A percentile compares a stretch with the other conserved stretches of the same genome.
Conservation (phyloP, 2,329 filamentous ascomycete species). For the Fusarium proliferatum region DNA sequence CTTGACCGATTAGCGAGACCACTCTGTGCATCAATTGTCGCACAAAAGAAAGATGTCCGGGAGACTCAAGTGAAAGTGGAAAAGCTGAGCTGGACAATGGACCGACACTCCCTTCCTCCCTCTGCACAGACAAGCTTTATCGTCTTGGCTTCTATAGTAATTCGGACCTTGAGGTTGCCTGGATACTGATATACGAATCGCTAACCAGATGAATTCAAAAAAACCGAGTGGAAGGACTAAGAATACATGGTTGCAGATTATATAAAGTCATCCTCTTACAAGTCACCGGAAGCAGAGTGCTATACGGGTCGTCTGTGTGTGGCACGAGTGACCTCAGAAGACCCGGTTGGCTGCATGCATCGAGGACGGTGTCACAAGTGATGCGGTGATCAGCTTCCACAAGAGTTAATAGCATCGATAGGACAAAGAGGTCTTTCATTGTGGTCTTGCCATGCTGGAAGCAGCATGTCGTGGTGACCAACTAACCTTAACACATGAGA, state of each 20-base stretch:
- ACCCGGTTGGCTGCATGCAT: constrained; percentile 12
- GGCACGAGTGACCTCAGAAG: constrained; percentile 4
- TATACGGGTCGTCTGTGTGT: constrained; percentile 14
- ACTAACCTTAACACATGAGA: background rate
- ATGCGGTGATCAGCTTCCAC: background rate
- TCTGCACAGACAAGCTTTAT: background rate
- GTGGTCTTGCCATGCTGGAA: background rate
- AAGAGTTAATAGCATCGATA: background rate
- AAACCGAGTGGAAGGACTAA: background rate
- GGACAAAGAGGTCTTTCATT: background rate
- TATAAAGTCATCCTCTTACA: background rate
- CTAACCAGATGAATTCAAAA: background rate
- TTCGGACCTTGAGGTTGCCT: background rate
- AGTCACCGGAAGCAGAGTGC: constrained; percentile 10
- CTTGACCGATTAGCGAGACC: background rate
- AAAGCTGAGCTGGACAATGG: background rate
- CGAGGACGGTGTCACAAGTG: background rate
- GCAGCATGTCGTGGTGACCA: background rate
- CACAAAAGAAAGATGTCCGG: background rate
- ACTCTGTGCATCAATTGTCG: background rate
- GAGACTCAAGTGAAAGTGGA: background rate
- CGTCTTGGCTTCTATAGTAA: background rate
- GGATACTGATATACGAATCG: background rate
- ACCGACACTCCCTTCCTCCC: background rate
- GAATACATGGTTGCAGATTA: background rate